These are phyloP conservation scores for Taphrina deformans DNA, from an alignment of 1,139 yeast genomes.

Conservation along the genomic window DNA sequence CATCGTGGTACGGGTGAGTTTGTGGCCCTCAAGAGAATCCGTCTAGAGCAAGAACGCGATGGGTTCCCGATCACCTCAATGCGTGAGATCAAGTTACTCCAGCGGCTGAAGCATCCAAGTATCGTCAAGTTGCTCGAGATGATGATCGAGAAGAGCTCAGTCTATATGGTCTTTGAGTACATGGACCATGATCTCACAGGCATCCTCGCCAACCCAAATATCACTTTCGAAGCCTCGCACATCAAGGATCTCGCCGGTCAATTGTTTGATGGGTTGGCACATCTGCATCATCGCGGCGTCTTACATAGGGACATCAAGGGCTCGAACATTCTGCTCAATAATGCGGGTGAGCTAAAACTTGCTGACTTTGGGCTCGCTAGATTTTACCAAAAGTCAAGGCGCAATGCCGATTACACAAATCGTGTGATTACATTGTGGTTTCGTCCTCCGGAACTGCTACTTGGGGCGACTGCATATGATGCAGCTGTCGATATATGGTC, in stretches of 20 bases:
- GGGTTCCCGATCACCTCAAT: constrained; percentile 96
- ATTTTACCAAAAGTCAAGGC: constrained; percentile 45
- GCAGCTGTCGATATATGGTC: constrained; percentile 97
- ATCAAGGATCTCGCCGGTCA: constrained; percentile 76
- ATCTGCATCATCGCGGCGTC: constrained; percentile 74
- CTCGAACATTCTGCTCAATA: constrained; percentile 77
- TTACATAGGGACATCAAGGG: constrained; percentile 91
- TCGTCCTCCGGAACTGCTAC: constrained; percentile 87
- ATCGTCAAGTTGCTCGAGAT: constrained; percentile 75
- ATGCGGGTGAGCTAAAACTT: constrained; percentile 70
- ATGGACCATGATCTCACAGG: constrained; percentile 94
- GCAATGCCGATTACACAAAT: constrained; percentile 75
- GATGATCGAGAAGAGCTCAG: constrained; percentile 74
- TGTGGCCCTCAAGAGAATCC: constrained; percentile 79
- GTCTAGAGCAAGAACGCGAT: constrained; percentile 85
- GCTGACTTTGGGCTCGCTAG: constrained; percentile 96
- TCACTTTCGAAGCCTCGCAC: constrained; percentile 63
- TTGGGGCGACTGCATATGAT: constrained; percentile 89
- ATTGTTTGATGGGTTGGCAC: constrained; percentile 73
- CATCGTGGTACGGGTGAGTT: constrained; percentile 65
- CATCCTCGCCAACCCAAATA: constrained; percentile 71
- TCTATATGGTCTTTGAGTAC: constrained; percentile 90
- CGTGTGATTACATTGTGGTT: constrained; percentile 96
- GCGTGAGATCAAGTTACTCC: constrained; percentile 83
- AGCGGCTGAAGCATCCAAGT: constrained; percentile 80